Evolutionary conservation across 352 stramenopile species (phyloP).

Genomic region (Globisporangium takayamanum): DNA sequence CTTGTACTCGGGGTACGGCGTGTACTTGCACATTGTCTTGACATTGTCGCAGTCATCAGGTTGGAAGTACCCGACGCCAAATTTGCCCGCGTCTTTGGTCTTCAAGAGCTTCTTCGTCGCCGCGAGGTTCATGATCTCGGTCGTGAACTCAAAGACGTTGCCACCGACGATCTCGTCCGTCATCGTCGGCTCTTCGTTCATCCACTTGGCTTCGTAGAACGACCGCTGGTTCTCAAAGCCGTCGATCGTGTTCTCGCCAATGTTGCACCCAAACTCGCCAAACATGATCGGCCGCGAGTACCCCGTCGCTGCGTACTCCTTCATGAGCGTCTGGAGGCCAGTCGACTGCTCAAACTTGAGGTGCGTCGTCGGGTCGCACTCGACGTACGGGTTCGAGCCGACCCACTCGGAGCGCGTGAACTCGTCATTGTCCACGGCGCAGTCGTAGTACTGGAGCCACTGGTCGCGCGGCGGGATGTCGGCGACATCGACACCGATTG

Average conservation of each 20-base stretch:
- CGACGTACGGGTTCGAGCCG: conserved; percentile 52
- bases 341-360: conserved; percentile 30
- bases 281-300: conserved; percentile 49
- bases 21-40: conserved; percentile 30
- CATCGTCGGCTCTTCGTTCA: conserved; percentile 77
- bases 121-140: conserved; percentile 52
- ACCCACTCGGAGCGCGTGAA: conserved; percentile 35
- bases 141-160: conserved; percentile 79
- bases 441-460: conserved; percentile 47
- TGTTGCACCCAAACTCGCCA: conserved; percentile 50
- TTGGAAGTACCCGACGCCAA: conserved; percentile 40
- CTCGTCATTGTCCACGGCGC: conserved; percentile 31
- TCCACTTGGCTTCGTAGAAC: conserved; percentile 73
- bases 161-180: conserved; percentile 63
- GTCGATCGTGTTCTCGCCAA: conserved; percentile 41
- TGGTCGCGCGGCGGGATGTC: conserved; percentile 31
- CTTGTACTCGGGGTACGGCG: conserved; percentile 41
- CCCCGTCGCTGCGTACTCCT: conserved; percentile 28
- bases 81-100: conserved; percentile 28
- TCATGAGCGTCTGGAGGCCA: conserved; percentile 40
- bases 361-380: conserved; percentile 40
- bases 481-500: conserved; percentile 43
- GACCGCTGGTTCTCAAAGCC: conserved; percentile 39
- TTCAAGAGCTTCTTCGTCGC: conserved; percentile 22
- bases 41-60: conserved; percentile 42